These are phyloP conservation scores for Aspergillus pseudoglaucus DNA, from an alignment of 2,329 filamentous ascomycete species.

Conservation along the genomic window DNA sequence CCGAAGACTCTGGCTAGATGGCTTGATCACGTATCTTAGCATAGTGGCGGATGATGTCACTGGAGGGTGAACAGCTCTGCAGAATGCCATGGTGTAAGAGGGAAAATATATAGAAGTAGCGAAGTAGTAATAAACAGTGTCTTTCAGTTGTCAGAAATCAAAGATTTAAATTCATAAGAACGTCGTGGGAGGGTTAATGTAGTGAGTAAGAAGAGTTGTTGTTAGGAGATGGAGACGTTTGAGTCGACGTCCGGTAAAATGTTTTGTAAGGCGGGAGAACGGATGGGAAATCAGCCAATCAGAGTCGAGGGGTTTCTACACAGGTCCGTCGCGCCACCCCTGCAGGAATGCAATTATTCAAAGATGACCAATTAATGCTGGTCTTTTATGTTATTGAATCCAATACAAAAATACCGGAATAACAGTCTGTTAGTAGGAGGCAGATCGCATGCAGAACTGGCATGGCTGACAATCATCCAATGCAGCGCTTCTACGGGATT, in stretches of 20 bases:
- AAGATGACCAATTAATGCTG: too few relatives aligned
- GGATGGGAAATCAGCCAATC: slow-evolving; percentile 31
- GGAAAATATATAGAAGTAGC: neutral
- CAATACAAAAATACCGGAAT: too few relatives aligned
- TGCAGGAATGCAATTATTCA: neutral
- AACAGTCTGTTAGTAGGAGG: too few relatives aligned
- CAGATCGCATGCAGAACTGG: too few relatives aligned
- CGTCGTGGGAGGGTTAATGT: neutral
- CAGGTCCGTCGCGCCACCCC: slow-evolving; percentile 25
- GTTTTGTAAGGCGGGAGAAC: slow-evolving; percentile 18
- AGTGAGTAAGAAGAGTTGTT: slow-evolving; percentile 1
- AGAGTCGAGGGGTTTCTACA: slow-evolving; percentile 32
- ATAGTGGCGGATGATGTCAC: slow-evolving; percentile 45
- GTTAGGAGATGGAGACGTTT: slow-evolving; percentile 6
- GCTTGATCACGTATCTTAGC: slow-evolving; percentile 32
- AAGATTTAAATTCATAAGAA: neutral
- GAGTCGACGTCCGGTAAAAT: slow-evolving; percentile 7
- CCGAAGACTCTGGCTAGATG: slow-evolving; percentile 35
- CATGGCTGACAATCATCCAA: too few relatives aligned
- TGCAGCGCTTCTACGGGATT: too few relatives aligned
- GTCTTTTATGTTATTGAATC: too few relatives aligned
- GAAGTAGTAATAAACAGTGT: neutral
- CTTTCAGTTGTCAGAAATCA: neutral
- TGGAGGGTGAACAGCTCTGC: slow-evolving; percentile 28
- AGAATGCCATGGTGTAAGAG: slow-evolving; percentile 33